A percentile compares a stretch with the other conserved stretches of the same genome.
These are phyloP conservation scores for Bruguiera gymnorhiza DNA, from an alignment of 345 rosid species.

Conservation along the genomic window DNA sequence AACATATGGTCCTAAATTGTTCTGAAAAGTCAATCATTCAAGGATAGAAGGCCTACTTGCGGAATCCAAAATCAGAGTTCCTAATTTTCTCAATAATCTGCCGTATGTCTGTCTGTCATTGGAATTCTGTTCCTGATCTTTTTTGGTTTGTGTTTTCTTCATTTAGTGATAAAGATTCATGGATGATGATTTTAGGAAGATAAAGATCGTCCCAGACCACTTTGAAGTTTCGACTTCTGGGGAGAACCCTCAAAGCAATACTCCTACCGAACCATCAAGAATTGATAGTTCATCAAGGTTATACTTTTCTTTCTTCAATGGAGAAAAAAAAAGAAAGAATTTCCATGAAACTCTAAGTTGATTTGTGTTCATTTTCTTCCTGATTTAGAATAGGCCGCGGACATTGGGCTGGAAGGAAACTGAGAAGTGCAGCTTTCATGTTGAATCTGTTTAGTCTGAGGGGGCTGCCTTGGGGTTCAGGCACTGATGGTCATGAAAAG, in stretches of 20 bases:
- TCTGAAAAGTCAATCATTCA: too few species aligned
- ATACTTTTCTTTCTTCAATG: conserved; percentile 7
- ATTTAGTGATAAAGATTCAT: conserved; percentile 41
- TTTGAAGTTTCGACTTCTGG: conserved; percentile 53
- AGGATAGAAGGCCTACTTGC: too few species aligned
- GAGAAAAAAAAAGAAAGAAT: conserved; percentile 1
- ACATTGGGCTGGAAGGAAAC: conserved; percentile 43
- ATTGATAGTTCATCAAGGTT: conserved; percentile 46
- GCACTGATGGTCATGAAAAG: conserved; percentile 66
- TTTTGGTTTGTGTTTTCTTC: conserved; percentile 10
- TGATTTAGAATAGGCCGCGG: conserved; percentile 60
- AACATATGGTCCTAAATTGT: not conserved
- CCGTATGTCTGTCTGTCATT: not conserved
- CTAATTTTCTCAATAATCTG: not conserved
- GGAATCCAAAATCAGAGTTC: not conserved
- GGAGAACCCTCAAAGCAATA: conserved; percentile 30
- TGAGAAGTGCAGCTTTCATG: conserved; percentile 61
- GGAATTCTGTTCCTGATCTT: not conserved
- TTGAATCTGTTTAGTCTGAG: conserved; percentile 67
- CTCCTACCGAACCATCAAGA: conserved; percentile 37
- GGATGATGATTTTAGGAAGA: conserved; percentile 65
- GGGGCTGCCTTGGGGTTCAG: conserved; percentile 71
- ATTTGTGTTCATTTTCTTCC: conserved; percentile 23
- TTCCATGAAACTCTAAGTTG: conserved; percentile 14
- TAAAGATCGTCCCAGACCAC: conserved; percentile 65